Evolutionary conservation across 495 filamentous ascomycete genomes (phyloP), one percentile per base, ranked within the genome.

Genomic region (Daldinia loculata): DNA sequence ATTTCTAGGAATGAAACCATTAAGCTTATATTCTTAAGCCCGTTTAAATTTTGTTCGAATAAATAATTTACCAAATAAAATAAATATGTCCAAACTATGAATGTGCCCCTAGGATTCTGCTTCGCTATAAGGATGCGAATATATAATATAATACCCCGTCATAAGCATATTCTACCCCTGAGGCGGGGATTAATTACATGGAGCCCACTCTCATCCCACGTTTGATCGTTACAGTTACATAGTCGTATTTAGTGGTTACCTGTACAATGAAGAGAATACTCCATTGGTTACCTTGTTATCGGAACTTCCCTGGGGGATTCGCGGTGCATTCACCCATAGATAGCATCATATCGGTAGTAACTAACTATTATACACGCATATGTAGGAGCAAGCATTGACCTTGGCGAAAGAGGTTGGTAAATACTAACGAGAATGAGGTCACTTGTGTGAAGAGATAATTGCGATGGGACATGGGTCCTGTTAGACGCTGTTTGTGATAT

Each of bases 111-210:
- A 26, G 24, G 24, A 26, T 26, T 26, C 24, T 3, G 3, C 27
- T 29, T 29, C 27, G 27, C 27, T 29, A 6, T 29, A 6, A 29
- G 4, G 27, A 38, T 15, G 36, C 11, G 11, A 38, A 12, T 38
- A 38, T 5, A 19, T 1, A 38, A 12, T 38, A 38, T 5, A 19
- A 32, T 32, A 12, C 48, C 29, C 56, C 61, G 61, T 17, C 56
- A 65, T 30, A 61, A 39, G 67, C 56, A 70, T 70, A 57, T 27
- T 5, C 22, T 57, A 34, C 51, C 67, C 67, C 61, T 65, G 61
- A 66, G 29, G 22, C 45, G 39, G 59, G 56, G 32, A 58, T 63
- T 24, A 17, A 52, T 63, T 24, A 17, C 26, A 41, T 51, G 29
- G 48, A 51, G 12, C 22, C 48, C 48, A 56, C 67, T 55, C 38